phyloP scores from a whole-genome alignment of 2,329 filamentous ascomycete genomes.

The Orbilia quercus region DNA sequence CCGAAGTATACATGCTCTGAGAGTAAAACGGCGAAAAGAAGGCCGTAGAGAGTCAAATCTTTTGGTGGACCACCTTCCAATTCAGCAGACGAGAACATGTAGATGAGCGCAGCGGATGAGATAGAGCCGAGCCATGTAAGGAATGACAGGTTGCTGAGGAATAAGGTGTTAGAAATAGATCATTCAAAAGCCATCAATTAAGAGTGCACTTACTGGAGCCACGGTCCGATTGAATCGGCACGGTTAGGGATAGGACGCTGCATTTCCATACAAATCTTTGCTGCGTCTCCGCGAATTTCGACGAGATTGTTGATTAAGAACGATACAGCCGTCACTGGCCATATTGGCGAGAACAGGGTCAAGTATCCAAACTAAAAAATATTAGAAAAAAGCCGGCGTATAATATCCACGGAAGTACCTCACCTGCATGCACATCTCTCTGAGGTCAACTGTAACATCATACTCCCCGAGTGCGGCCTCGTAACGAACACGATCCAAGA shows the following conservation, averaged over 20 bases:
- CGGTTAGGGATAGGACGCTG: constrained; percentile 89
- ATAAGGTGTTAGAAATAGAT: constrained; percentile 11
- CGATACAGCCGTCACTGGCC: constrained; percentile 89
- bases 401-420: background rate
- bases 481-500: constrained; percentile 81
- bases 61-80: constrained; percentile 74
- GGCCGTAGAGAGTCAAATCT: constrained; percentile 80
- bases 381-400: background rate
- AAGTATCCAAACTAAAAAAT: constrained; percentile 75
- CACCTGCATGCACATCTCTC: constrained; percentile 91
- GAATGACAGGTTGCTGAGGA: constrained; percentile 74
- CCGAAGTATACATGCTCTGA: constrained; percentile 91
- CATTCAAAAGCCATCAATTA: background rate
- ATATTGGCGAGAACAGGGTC: constrained; percentile 89
- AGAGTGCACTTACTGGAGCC: constrained; percentile 70
- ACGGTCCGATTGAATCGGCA: constrained; percentile 92
- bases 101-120: constrained; percentile 86
- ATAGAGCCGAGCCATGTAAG: constrained; percentile 93
- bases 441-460: constrained; percentile 88
- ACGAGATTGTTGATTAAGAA: constrained; percentile 97
- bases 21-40: constrained; percentile 83
- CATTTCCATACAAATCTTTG: constrained; percentile 92
- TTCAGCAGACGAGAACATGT: constrained; percentile 80
- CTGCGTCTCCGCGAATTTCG: constrained; percentile 88
- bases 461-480: constrained; percentile 86